Conservation (phyloP, 164 flowering plant genomes). For the Echeveria elegans region DNA sequence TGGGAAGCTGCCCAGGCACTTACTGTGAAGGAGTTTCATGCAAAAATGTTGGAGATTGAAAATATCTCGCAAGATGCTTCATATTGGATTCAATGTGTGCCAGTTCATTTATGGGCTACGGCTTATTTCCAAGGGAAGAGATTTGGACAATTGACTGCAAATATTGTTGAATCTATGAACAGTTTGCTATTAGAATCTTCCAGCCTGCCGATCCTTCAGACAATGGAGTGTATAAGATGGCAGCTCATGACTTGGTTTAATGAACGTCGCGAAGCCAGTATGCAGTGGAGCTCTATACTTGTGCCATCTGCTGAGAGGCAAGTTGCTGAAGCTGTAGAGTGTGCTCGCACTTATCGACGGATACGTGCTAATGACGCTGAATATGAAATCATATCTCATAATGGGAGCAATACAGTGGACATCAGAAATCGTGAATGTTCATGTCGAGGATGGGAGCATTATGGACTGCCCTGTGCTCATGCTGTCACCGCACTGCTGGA, state of each 20-base stretch:
- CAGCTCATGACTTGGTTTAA: conserved; percentile 78
- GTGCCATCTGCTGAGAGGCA: conserved; percentile 62
- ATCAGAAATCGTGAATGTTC: conserved; percentile 59
- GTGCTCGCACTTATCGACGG: conserved; percentile 49
- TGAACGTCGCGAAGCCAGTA: conserved; percentile 57
- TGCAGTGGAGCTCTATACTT: conserved; percentile 67
- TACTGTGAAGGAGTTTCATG: conserved; percentile 51
- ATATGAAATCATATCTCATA: conserved; percentile 68
- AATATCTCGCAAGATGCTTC: conserved; percentile 65
- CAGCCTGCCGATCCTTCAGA: conserved; percentile 61
- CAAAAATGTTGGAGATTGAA: conserved; percentile 52
- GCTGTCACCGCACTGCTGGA: conserved; percentile 70
- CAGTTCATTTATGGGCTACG: conserved; percentile 67
- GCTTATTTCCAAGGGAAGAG: conserved; percentile 62
- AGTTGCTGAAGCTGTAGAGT: conserved; percentile 59
- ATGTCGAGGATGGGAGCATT: conserved; percentile 70
- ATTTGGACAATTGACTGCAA: conserved; percentile 61
- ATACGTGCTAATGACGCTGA: conserved; percentile 77
- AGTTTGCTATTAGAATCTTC: conserved; percentile 58
- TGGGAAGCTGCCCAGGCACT: conserved; percentile 71
- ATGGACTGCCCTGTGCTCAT: conserved; percentile 68
- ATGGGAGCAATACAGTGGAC: conserved; percentile 61
- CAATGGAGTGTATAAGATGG: conserved; percentile 65
- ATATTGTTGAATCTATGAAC: conserved; percentile 45
- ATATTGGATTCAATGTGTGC: conserved; percentile 54